These are phyloP conservation scores for Globisporangium splendens DNA, from an alignment of 352 stramenopile genomes.

Conservation along the genomic window DNA sequence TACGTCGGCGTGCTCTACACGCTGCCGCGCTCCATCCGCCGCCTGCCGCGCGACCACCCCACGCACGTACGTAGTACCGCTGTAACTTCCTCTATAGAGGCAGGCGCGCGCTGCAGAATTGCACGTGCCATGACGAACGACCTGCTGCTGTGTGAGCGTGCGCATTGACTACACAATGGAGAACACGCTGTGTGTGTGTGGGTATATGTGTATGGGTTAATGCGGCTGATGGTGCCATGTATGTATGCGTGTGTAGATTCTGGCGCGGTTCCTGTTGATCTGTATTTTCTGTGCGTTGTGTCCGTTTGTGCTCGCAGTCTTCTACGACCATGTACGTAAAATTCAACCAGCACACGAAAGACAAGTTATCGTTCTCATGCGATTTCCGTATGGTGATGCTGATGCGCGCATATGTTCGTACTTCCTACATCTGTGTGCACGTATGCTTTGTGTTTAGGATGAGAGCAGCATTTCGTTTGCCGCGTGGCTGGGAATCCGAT, in stretches of 20 bases:
- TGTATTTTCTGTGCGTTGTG: slow-evolving; percentile 84
- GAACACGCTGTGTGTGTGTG: no score
- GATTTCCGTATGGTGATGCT: neutral
- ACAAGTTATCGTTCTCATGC: no score
- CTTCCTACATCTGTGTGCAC: neutral
- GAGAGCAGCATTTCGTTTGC: slow-evolving; percentile 78
- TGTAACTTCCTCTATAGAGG: no score
- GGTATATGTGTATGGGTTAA: neutral
- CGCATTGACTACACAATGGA: no score
- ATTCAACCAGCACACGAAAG: no score
- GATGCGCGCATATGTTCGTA: neutral
- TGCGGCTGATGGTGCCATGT: neutral
- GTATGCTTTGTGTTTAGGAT: slow-evolving; percentile 30
- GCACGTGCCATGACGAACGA: no score
- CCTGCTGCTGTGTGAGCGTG: no score
- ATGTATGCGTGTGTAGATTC: slow-evolving; percentile 44
- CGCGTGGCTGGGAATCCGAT: slow-evolving; percentile 79
- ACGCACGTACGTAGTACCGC: slow-evolving; percentile 52
- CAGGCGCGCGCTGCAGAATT: no score
- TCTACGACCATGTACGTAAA: slow-evolving; percentile 73
- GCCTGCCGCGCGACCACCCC: slow-evolving; percentile 78
- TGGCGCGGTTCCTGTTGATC: slow-evolving; percentile 85
- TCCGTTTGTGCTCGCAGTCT: slow-evolving; percentile 76
- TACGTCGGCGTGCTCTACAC: slow-evolving; percentile 89
- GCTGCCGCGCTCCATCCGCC: slow-evolving; percentile 64